Conservation (phyloP, 2,329 filamentous ascomycete genomes). For the Talaromyces sp. region DNA sequence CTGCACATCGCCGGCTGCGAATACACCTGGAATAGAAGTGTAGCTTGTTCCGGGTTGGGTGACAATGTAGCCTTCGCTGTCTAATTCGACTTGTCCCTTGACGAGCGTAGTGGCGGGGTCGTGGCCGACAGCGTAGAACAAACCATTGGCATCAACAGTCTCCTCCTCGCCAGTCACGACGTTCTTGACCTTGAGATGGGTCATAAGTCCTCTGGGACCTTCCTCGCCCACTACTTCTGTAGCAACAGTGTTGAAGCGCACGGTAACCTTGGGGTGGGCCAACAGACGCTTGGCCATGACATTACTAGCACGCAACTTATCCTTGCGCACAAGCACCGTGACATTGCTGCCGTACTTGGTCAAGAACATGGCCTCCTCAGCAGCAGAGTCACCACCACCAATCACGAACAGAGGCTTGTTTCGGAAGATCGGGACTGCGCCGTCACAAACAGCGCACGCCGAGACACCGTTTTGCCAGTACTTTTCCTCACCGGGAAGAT, state of each 20-base stretch:
- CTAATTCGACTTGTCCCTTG: slow-evolving; percentile 82
- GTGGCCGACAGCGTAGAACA: slow-evolving; percentile 97
- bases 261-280: slow-evolving; percentile 80
- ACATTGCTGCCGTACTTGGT: slow-evolving; percentile 97
- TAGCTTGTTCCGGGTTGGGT: slow-evolving; percentile 83
- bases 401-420: slow-evolving; percentile 95
- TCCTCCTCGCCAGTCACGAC: slow-evolving; percentile 69
- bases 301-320: slow-evolving; percentile 79
- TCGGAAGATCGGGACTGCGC: slow-evolving; percentile 93
- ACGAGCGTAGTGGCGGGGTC: slow-evolving; percentile 88
- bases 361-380: slow-evolving; percentile 94
- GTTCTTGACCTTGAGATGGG: slow-evolving; percentile 77
- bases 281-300: slow-evolving; percentile 86
- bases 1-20: slow-evolving; percentile 95
- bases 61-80: slow-evolving; percentile 84
- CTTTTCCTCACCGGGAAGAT: slow-evolving; percentile 80
- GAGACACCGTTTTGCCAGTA: slow-evolving; percentile 98
- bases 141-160: slow-evolving; percentile 80
- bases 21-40: slow-evolving; percentile 86
- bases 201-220: slow-evolving; percentile 73
- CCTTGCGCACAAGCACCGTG: slow-evolving; percentile 83
- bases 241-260: slow-evolving; percentile 77
- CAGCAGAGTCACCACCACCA: slow-evolving; percentile 91
- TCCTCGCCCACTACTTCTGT: slow-evolving; percentile 80
- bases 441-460: slow-evolving; percentile 95